Evolutionary conservation across 352 stramenopile genomes (phyloP), one percentile per base, ranked within the genome.

Genomic region (Peronospora belbahrii): DNA sequence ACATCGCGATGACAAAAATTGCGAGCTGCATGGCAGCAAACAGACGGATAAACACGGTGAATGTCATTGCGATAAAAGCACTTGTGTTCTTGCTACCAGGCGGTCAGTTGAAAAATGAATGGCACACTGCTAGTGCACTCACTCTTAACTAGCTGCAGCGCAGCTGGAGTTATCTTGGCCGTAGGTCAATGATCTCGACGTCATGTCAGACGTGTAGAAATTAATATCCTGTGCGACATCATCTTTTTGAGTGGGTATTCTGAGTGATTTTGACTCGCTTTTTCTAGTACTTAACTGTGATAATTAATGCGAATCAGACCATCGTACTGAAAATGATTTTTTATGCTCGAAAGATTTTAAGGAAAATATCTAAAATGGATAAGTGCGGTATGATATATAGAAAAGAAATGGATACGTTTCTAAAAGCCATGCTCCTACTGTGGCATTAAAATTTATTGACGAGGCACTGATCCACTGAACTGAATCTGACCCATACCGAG

Each of bases 41-140:
- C 24, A 28, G 8, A 3, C 6, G 24, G 24, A 28, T 9, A 9
- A 27, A 28, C 24, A 11, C 24, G 24, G 11, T 9, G 24, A 28
- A 9, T 28, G 24, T 28, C 6, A 11, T 28, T 28, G 24, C 4
- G 1, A 1, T 14, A 48, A 36, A 25, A 57, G 40, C 32, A 28
- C 34, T 57, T 36, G 37, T 13, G 20, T 28, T 25, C 3, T 40
- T 40, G 3, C 8, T 42, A n/a, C n/a, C 37, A 23, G 18, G 15
- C 9, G 34, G 42, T 30, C 9, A 22, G 55, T 63, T 63, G 27
- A 3, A 24, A 36, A 63, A 48, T 63, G 55, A 22, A 2, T 9
- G 11, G 23, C 5, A 6, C 23, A 8, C 5, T 27, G 19, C 1
- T 9, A 28, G 23, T 6, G 22, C 23, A 8, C 5, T 27, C 23